These are phyloP conservation scores for Petasospora rhodanensis DNA, from an alignment of 1,139 yeast species.

Conservation along the genomic window DNA sequence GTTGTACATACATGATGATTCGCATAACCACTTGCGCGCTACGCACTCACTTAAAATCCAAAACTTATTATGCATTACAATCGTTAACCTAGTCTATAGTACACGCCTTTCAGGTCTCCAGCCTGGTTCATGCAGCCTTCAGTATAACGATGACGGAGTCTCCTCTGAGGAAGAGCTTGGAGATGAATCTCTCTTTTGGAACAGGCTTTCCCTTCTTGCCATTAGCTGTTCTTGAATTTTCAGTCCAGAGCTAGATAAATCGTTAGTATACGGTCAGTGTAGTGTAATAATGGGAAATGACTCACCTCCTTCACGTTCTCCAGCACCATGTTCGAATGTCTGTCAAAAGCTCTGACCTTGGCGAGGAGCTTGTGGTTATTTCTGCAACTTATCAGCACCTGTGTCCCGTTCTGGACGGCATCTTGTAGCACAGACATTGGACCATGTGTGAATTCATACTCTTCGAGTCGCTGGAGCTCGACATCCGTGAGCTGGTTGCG, in stretches of 20 bases:
- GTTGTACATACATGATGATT: no score
- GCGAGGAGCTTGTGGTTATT: conserved; percentile 90
- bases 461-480: conserved; percentile 80
- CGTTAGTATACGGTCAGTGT: conserved; percentile 14
- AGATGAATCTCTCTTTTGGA: conserved; percentile 78
- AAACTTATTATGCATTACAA: no score
- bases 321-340: conserved; percentile 89
- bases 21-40: no score
- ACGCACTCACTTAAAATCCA: no score
- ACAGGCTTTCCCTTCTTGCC: conserved; percentile 70
- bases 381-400: conserved; percentile 84
- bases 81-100: no score
- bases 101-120: no score
- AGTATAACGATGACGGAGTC: conserved; percentile 88
- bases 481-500: conserved; percentile 75
- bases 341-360: conserved; percentile 88
- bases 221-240: conserved; percentile 55
- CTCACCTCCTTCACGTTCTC: conserved; percentile 78
- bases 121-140: conserved; percentile 34
- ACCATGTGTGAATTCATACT: conserved; percentile 85
- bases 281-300: no score
- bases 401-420: conserved; percentile 69
- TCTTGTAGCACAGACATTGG: conserved; percentile 84
- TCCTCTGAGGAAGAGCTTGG: conserved; percentile 89
- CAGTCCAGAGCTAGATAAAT: conserved; percentile 60